Evolutionary conservation across 768 basidiomycete genomes (phyloP).

Genomic region (Ramaria sp.): DNA sequence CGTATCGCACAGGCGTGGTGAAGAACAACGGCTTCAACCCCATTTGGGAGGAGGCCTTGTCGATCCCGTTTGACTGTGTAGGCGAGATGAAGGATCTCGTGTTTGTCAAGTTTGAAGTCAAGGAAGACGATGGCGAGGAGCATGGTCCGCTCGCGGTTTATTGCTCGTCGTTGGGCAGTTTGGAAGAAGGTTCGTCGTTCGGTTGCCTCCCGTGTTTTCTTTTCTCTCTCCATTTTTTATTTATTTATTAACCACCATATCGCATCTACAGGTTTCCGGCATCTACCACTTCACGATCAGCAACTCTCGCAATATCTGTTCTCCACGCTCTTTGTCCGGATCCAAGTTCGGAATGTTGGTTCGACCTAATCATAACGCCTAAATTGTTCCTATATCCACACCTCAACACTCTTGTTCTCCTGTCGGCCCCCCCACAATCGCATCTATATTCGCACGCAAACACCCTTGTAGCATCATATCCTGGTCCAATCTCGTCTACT

Average conservation of each 20-base stretch:
- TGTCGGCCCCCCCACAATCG: too few species aligned
- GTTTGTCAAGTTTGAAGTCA: constrained; percentile 72
- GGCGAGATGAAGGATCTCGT: constrained; percentile 73
- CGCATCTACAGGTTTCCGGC: constrained; percentile 58
- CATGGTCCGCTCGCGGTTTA: constrained; percentile 63
- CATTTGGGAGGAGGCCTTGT: constrained; percentile 63
- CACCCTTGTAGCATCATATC: neutral
- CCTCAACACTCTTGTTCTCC: too few species aligned
- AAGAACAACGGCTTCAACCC: constrained; percentile 93
- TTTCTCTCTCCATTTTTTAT: too few species aligned
- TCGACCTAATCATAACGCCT: neutral
- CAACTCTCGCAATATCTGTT: constrained; percentile 85
- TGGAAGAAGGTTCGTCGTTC: constrained; percentile 51
- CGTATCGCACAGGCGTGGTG: constrained; percentile 48
- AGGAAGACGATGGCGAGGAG: constrained; percentile 49
- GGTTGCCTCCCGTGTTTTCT: too few species aligned
- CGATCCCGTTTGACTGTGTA: constrained; percentile 65
- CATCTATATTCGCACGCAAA: too few species aligned
- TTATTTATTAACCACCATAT: neutral
- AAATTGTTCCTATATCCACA: neutral
- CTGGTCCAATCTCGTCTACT: neutral
- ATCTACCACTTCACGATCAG: constrained; percentile 81
- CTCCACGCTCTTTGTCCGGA: constrained; percentile 82
- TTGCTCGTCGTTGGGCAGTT: constrained; percentile 58
- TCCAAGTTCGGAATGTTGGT: constrained; percentile 32